These are phyloP conservation scores for Suillus occidentalis DNA, from an alignment of 768 basidiomycete genomes.

Conservation along the genomic window DNA sequence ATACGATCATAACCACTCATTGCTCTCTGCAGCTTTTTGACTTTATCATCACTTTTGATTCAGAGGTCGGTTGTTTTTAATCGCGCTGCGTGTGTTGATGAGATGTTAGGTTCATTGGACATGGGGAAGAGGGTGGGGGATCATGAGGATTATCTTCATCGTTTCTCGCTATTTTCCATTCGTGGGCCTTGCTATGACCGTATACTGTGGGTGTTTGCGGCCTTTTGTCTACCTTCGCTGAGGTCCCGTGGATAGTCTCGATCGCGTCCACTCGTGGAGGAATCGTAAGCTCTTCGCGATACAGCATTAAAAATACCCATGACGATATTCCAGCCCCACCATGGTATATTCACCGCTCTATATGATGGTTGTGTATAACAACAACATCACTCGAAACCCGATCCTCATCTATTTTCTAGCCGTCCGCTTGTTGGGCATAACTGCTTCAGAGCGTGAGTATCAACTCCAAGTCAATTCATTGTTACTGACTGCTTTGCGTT, in stretches of 20 bases:
- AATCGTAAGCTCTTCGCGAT: background rate
- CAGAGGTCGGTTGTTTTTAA: background rate
- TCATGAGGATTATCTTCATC: background rate
- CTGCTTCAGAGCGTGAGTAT: background rate
- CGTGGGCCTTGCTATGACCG: background rate
- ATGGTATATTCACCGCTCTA: background rate
- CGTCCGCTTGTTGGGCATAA: background rate
- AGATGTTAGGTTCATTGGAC: background rate
- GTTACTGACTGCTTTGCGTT: background rate
- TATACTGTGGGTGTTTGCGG: background rate
- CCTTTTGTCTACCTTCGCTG: background rate
- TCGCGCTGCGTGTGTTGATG: background rate
- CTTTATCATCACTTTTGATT: background rate
- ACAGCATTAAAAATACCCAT: background rate
- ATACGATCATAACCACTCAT: background rate
- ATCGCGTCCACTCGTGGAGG: background rate
- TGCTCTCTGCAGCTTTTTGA: constrained; percentile 1
- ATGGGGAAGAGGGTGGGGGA: constrained; percentile 4
- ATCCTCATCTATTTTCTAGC: background rate
- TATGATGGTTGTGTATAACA: background rate
- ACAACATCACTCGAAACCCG: background rate
- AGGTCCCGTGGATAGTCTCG: background rate
- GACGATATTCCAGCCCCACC: background rate
- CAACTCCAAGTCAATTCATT: background rate
- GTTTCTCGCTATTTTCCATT: constrained; percentile 3